Evolutionary conservation across 2,329 filamentous ascomycete species (phyloP).

Genomic region (Diaporthe amygdali): DNA sequence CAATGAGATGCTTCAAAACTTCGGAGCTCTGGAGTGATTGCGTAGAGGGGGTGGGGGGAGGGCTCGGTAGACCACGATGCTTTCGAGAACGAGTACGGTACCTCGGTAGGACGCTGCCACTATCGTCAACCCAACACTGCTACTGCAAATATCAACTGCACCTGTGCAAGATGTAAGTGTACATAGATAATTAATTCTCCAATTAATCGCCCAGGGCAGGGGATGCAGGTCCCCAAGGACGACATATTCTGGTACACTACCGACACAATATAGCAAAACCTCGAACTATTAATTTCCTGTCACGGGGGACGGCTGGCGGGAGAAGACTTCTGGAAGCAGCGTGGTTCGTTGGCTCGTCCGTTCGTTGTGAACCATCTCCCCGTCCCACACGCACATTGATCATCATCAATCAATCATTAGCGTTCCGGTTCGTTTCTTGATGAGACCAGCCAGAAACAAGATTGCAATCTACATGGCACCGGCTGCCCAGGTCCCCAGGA

Average conservation of each 20-base stretch:
- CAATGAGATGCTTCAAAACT: background rate
- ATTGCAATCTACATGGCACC: constrained; percentile 17
- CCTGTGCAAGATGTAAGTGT: background rate
- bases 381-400: background rate
- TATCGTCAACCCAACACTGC: background rate
- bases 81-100: background rate
- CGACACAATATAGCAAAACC: background rate
- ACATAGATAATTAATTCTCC: background rate
- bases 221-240: background rate
- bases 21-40: background rate
- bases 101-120: background rate
- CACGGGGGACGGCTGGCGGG: background rate
- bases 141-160: background rate
- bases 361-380: background rate
- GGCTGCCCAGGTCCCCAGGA: background rate
- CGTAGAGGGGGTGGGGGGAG: background rate
- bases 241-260: background rate
- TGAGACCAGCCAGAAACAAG: constrained; percentile 11
- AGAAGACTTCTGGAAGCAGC: constrained; percentile 9
- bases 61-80: background rate
- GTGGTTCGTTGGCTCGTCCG: background rate
- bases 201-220: background rate
- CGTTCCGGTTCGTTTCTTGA: constrained; percentile 15
- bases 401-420: background rate
- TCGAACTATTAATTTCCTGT: background rate